Evolutionary conservation across 371 early-diverging fungal species (phyloP), one percentile per base, ranked within the genome.

Genomic region (Mucor irregularis): DNA sequence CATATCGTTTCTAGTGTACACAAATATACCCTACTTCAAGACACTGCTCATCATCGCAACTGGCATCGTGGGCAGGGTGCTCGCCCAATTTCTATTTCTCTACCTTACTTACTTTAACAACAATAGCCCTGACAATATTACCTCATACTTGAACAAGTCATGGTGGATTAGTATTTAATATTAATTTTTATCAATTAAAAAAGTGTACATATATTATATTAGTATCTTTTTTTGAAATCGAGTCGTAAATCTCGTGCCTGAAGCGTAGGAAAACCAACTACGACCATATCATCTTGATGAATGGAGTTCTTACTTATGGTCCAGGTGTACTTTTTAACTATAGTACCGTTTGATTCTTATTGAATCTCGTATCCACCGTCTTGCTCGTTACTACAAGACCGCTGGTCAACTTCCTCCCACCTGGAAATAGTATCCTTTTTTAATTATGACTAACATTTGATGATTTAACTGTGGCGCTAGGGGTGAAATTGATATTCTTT

Each of bases 361-460:
- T 66, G 99, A 99, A 82, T 97, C 99, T 62, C 91, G 99, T 87
- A 92, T 99, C 76, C 96, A 96, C 88, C 94, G 99, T 87, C 91
- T 99, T 65, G 91, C 96, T 67, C 94, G 99, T 73, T 99, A 99
- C 94, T 99, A 99, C 94, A 98, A 98, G 92, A 94, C 91, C 73
- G 84, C 89, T 69, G 98, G 98, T 67, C 90, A 92, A 81, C 85
- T 99, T 64, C 91, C 99, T 63, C 94, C 98, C 65, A 97, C 89
- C 90, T 99, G 99, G 99, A 98, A 96, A 81, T 97, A 96, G 74
- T 74, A 74, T 74, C 74, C 74, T 74, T 74, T 74, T 74, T 68
- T 44, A 33, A 22, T 53, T 52, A 1, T 39, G 55, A 64, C 53
- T 64, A 59, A 53, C 53, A 14, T 30, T 17, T 29, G 17, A 25